A percentile compares a stretch with the other conserved stretches of the same genome.
These are phyloP conservation scores for Eleusine coracana DNA, from an alignment of 176 grass and related monocot species.

Conservation along the genomic window DNA sequence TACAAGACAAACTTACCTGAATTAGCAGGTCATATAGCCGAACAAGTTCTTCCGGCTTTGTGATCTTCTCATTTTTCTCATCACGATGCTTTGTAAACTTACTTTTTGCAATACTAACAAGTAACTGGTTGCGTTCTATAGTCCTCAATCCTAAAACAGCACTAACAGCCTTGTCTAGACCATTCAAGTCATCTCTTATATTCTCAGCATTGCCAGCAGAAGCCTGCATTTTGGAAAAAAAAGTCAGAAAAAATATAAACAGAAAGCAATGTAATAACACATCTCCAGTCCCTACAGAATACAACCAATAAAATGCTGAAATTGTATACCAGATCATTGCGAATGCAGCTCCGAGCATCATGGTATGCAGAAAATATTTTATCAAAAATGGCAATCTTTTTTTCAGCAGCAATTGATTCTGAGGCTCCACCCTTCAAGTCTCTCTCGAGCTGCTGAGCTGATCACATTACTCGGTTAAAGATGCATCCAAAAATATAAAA, in stretches of 20 bases:
- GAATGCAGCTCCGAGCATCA: constrained; percentile 95
- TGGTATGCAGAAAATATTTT: constrained; percentile 99
- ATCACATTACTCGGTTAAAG: constrained; percentile 63
- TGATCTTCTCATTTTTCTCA: constrained; percentile 85
- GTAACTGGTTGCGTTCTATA: constrained; percentile 87
- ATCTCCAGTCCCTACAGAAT: background rate
- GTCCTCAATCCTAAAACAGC: constrained; percentile 88
- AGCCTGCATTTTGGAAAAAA: constrained; percentile 58
- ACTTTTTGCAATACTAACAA: constrained; percentile 94
- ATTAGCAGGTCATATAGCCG: constrained; percentile 90
- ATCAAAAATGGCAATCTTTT: constrained; percentile 91
- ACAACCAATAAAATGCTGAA: background rate
- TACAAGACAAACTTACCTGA: constrained; percentile 59
- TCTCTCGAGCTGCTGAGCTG: constrained; percentile 99
- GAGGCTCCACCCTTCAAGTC: constrained; percentile 65
- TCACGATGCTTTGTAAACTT: constrained; percentile 85
- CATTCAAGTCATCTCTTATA: constrained; percentile 92
- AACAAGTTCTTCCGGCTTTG: constrained; percentile 99
- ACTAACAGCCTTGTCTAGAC: constrained; percentile 96
- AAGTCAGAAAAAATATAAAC: background rate
- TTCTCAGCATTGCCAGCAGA: constrained; percentile 85
- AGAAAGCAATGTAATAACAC: background rate
- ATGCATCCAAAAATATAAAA: constrained; percentile 39
- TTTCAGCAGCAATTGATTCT: constrained; percentile 78
- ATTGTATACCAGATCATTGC: constrained; percentile 84